Base-by-base conservation (phyloP, 495 filamentous ascomycete genomes). In the Trichoderma asperelloides region DNA sequence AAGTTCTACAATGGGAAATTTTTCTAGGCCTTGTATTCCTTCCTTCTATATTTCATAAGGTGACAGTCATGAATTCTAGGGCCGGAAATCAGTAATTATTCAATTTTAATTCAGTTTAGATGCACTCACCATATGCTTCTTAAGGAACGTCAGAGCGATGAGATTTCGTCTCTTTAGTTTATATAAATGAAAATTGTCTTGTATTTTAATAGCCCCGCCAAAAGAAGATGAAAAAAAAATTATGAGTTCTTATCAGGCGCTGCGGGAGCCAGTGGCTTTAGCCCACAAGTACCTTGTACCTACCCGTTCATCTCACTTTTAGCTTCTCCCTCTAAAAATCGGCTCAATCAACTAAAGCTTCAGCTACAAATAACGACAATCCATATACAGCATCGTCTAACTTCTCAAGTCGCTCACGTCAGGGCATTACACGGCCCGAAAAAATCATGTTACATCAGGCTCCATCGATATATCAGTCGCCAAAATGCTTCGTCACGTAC, bases 401-500 rank as follows among this genome's bases (percentile, higher is more conserved):
- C 6, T 37, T 37, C 33, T 37, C 33, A 37, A 37, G 33, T 8
- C 33, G 33, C 33, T 7, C 33, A 37, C 33, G 33, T 3, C 33
- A 37, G 9, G 0, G 5, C 33, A 37, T 4, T 7, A 7, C 33
- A 37, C 33, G 2, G 23, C 21, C 40, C 62, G 27, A 23, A 49
- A 45, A 23, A 33, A 43, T 47, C 21, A 47, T 55, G 41, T 25
- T 45, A n/a, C 37, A 8, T 2, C 30, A 68, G 28, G 41, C 41
- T 40, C 62, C 30, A 43, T 80, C 84, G 43, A 81, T 84, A 11
- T 78, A 81, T 73, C 84, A 86, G 67, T 79, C 85, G 55, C 77
- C 82, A n/a, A 97, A 92, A 80, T 91, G 88, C 76, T 89, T 85
- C 76, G 88, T 89, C 63, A 89, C 90, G 0, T 78, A 90, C 69